Percentiles rank a stretch among this genome's conserved stretches.
Conservation (phyloP, 176 grass and related monocot species). For the Urochloa ruziziensis region DNA sequence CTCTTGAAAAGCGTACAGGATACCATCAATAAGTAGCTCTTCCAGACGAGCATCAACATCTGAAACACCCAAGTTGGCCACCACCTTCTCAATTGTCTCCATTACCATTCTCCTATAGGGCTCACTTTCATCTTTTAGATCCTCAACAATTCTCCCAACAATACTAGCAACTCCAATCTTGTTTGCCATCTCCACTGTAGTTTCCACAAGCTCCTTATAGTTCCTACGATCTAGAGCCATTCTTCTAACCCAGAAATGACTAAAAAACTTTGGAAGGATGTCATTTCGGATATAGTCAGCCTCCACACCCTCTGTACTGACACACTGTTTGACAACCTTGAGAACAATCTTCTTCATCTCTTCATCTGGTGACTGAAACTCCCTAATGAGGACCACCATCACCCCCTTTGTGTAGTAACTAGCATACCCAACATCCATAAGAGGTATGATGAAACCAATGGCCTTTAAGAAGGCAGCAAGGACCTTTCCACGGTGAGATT, state of each 20-base stretch:
- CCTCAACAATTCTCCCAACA: slow-evolving; percentile 79
- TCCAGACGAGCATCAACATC: slow-evolving; percentile 93
- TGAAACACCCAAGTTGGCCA: slow-evolving; percentile 85
- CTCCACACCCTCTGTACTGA: slow-evolving; percentile 97
- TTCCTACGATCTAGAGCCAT: slow-evolving; percentile 96
- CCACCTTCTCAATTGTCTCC: slow-evolving; percentile 97
- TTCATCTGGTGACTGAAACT: slow-evolving; percentile 97
- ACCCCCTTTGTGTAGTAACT: slow-evolving; percentile 98
- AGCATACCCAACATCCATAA: slow-evolving; percentile 93
- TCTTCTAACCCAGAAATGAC: slow-evolving; percentile 87
- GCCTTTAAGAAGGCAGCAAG: slow-evolving; percentile 94
- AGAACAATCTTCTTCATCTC: slow-evolving; percentile 99
- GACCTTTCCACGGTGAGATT: slow-evolving; percentile 85
- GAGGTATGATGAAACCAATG: slow-evolving; percentile 96
- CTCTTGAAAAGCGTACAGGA: slow-evolving; percentile 97
- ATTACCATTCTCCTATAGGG: slow-evolving; percentile 99
- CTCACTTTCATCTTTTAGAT: slow-evolving; percentile 95
- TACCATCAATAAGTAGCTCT: slow-evolving; percentile 96
- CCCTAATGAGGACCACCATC: slow-evolving; percentile 85
- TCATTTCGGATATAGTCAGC: slow-evolving; percentile 81
- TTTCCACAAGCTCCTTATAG: slow-evolving; percentile 95
- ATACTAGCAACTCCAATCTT: slow-evolving; percentile 94
- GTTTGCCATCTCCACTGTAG: slow-evolving; percentile 95
- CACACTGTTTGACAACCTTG: slow-evolving; percentile 97
- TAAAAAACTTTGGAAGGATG: slow-evolving; percentile 87